Base-by-base conservation (phyloP, 192 early-diverging fungal genomes). In the Linnemannia exigua region DNA sequence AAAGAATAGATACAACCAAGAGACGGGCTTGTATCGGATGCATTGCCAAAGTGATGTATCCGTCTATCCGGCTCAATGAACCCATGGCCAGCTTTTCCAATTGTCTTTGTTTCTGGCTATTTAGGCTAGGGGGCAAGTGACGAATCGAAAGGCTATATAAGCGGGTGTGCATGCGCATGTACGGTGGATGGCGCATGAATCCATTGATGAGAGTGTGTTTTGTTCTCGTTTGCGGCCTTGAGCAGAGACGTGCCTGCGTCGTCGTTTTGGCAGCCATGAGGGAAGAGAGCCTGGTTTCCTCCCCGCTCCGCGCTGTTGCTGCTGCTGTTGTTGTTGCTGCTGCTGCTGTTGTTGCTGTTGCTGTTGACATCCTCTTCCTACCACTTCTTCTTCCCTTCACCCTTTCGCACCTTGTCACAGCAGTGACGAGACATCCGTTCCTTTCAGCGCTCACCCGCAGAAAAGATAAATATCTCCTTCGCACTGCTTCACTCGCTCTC, bases 61-160 rank as follows among this genome's bases (percentile, higher is more conserved):
- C 52, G 52, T 54, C 52, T 54, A 54, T 54, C 58, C 58, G 58
- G 58, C 58, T 63, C 58, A 63, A 31, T 63, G 58, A 63, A 63
- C 28, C 58, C 58, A 63, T 63, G 58, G 58, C 28, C 11, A 25
- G 15, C 2, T 14, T 9, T 44, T 3, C 9, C 5, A 9, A 44
- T 44, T 44, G 41, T 6, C n/a, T n/a, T 44, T 63, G 58, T 63
- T 63, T 63, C 58, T 63, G 58, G 58, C 28, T 25, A 63, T n/a
- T n/a, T n/a, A n/a, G n/a, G n/a, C n/a, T n/a, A n/a, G n/a, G 41
- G 9, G 41, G 3, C 41, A 44, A 44, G 41, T 44, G 41, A 9
- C 5, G 41, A 44, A 44, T 44, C n/a, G n/a, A n/a, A n/a, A n/a
- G n/a, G n/a, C n/a, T n/a, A n/a, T n/a, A n/a, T n/a, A n/a, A n/a